A percentile compares a stretch with the other conserved stretches of the same genome.
Conservation (phyloP, 192 early-diverging fungal genomes). For the Radiomyces spectabilis region DNA sequence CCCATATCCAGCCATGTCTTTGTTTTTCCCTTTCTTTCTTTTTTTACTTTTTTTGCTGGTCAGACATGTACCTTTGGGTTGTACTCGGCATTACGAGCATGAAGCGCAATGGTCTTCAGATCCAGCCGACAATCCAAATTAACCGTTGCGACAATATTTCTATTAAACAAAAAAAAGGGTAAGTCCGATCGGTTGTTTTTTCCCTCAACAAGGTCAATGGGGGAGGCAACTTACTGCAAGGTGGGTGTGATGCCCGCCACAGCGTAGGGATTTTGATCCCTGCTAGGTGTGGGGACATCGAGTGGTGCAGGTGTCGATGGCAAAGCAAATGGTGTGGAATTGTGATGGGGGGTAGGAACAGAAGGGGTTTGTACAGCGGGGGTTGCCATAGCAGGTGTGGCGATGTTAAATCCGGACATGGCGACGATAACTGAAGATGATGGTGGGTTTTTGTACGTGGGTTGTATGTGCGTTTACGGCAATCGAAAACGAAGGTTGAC, state of each 20-base stretch:
- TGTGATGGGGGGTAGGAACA: constrained; percentile 12
- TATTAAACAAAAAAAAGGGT: neutral
- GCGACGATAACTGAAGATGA: too few species aligned
- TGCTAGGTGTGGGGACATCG: constrained; percentile 29
- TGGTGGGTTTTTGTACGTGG: too few species aligned
- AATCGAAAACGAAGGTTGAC: too few species aligned
- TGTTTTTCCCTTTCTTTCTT: too few species aligned
- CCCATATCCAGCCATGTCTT: neutral
- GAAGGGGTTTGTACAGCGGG: constrained; percentile 23
- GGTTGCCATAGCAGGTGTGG: constrained; percentile 18
- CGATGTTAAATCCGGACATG: constrained; percentile 30
- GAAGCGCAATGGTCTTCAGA: constrained; percentile 95
- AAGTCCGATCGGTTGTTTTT: neutral
- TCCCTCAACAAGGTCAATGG: too few species aligned
- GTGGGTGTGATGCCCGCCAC: constrained; percentile 49
- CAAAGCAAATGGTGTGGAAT: constrained; percentile 22
- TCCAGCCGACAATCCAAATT: constrained; percentile 95
- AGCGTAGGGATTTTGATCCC: constrained; percentile 27
- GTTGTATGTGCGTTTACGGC: too few species aligned
- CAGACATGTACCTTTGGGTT: constrained; percentile 95
- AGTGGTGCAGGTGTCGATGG: constrained; percentile 29
- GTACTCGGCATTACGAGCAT: constrained; percentile 98
- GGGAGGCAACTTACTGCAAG: constrained; percentile 46
- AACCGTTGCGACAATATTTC: constrained; percentile 98
- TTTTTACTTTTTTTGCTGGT: too few species aligned